Base-by-base conservation (phyloP, 257 asterid genomes). In the Lavandula angustifolia region DNA sequence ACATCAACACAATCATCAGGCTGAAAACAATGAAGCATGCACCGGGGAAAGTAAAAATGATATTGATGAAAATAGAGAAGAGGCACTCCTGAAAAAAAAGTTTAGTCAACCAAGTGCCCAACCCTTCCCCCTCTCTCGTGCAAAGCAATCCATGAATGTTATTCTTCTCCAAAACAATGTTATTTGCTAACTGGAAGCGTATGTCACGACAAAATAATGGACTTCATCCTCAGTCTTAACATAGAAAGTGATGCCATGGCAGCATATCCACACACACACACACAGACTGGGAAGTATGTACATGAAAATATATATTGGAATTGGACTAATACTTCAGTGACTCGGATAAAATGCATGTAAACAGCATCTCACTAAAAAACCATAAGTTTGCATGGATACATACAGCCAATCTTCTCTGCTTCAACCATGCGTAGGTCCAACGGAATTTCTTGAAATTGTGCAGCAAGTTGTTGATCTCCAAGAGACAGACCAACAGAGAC, bases 391-490 rank as follows among this genome's bases (percentile, higher is more conserved):
- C 1, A 22, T 22, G 27, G 27, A 22, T 40, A 76, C 96, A 16
- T 85, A 89, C 99, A 90, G 70, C 99, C 99, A 79, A 90, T 78
- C 43, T 71, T 73, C 79, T 90, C 99, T 9, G 97, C 99, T 82
- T 90, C 99, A 68, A 90, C 78, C 97, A 90, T 84, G 64, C 95
- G 84, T 49, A 86, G 72, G 71, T 90, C 97, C 78, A 87, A 68
- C 1, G 96, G 91, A 73, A 94, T 84, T 78, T 94, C 99, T 66
- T 90, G 99, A 74, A 94, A 94, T 60, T 94, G 97, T 43, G 94
- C 84, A 55, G 99, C 99, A 70, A 94, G 86, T 44, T 79, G 95
- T 69, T 84, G 95, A 67, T 87, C 92, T 64, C 99, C 97, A 76
- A 94, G 87, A 49, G 95, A 85, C 54, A 89, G 80, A 68, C 54